Conservation (phyloP, 2,329 filamentous ascomycete genomes). For the Xylariaceae sp. region DNA sequence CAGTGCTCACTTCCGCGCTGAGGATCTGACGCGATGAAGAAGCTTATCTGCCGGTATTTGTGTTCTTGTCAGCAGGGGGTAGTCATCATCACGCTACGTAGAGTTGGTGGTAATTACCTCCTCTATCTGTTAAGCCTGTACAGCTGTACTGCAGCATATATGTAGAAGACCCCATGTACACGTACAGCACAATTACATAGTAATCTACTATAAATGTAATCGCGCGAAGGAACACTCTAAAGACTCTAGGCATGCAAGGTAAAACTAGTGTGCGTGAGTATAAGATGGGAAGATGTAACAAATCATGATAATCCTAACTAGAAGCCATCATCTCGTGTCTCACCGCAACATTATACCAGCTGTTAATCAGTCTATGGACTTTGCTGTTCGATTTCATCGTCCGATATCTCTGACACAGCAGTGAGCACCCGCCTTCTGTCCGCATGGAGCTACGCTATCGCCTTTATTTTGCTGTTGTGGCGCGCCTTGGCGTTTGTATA, state of each 20-base stretch:
- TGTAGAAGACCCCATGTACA: too few species aligned
- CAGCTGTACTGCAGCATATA: background rate
- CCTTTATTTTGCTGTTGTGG: too few species aligned
- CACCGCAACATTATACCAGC: background rate
- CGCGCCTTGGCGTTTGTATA: too few species aligned
- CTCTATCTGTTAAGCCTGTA: constrained; percentile 1
- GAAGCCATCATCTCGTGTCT: background rate
- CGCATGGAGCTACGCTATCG: too few species aligned
- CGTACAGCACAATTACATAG: background rate
- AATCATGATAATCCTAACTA: too few species aligned
- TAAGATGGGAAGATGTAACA: too few species aligned
- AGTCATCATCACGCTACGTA: constrained; percentile 12
- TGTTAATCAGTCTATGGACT: background rate
- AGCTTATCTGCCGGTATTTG: background rate
- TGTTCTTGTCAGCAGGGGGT: constrained; percentile 9
- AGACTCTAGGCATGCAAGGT: background rate
- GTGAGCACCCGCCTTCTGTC: too few species aligned
- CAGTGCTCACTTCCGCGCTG: too few species aligned
- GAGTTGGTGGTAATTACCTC: background rate
- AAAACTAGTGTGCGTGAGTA: background rate
- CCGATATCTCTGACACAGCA: too few species aligned
- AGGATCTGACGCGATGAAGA: background rate
- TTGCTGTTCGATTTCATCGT: background rate
- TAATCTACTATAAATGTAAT: constrained; percentile 3
- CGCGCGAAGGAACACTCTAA: constrained; percentile 17